These are phyloP conservation scores for Hypoxylon sp. DNA, from an alignment of 2,329 filamentous ascomycete genomes.

Conservation along the genomic window DNA sequence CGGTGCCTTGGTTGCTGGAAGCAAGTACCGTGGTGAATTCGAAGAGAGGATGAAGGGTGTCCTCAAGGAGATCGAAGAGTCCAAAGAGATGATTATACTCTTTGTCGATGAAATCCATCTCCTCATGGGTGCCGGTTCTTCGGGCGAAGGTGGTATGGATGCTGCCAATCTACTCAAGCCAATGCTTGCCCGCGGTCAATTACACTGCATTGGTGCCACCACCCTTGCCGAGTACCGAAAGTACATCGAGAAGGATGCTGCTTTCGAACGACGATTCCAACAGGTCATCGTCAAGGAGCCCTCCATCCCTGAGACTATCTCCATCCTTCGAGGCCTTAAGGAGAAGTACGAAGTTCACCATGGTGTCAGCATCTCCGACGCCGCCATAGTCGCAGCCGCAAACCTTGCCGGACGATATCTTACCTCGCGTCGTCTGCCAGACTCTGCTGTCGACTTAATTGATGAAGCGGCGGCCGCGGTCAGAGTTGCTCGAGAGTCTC, in stretches of 20 bases:
- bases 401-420: constrained; percentile 93
- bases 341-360: constrained; percentile 99
- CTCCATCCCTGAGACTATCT: constrained; percentile 87
- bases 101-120: constrained; percentile 99
- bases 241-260: constrained; percentile 98
- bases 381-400: constrained; percentile 91
- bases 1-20: constrained; percentile 92
- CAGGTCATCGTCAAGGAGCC: constrained; percentile 98
- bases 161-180: constrained; percentile 97
- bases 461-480: constrained; percentile 98
- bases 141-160: constrained; percentile 98
- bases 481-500: constrained; percentile 92
- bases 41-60: constrained; percentile 99
- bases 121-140: constrained; percentile 95
- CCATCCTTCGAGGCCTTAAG: constrained; percentile 97
- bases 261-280: constrained; percentile 98
- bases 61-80: constrained; percentile 93
- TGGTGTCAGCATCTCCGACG: constrained; percentile 95
- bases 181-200: constrained; percentile 94
- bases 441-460: constrained; percentile 95
- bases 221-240: constrained; percentile 96
- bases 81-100: constrained; percentile 95
- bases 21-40: constrained; percentile 98
- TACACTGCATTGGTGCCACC: constrained; percentile 98
- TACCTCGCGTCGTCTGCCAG: constrained; percentile 88